Percentiles rank a stretch among this genome's conserved stretches.
Conservation (phyloP, 805 yeast species). For the Candida vartiovaarae region DNA sequence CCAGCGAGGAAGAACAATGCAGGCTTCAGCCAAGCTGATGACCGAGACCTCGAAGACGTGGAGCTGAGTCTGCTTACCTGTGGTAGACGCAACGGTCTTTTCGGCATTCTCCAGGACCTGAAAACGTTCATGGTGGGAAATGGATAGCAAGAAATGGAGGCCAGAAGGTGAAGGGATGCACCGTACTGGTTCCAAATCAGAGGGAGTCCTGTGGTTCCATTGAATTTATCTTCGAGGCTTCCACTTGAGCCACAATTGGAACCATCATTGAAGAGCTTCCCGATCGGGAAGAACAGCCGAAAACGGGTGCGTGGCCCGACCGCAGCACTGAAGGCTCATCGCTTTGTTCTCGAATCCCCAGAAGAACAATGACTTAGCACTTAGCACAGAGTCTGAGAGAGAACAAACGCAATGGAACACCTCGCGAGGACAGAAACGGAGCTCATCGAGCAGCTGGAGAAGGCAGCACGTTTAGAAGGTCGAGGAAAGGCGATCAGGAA, state of each 20-base stretch:
- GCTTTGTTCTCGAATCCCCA: not conserved
- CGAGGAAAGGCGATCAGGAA: constrained; percentile 28
- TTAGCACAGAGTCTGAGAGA: too few relatives aligned
- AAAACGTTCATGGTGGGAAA: not conserved
- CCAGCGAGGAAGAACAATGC: constrained; percentile 14
- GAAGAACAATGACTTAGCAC: not conserved
- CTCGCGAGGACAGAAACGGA: constrained; percentile 1
- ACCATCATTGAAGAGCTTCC: not conserved
- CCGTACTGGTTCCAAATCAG: not conserved
- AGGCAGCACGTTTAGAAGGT: constrained; percentile 6
- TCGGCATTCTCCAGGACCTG: not conserved
- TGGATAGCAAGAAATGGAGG: not conserved
- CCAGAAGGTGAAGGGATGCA: not conserved
- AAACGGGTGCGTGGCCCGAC: not conserved
- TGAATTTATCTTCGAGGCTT: not conserved
- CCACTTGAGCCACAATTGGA: constrained; percentile 1
- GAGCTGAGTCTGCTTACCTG: not conserved
- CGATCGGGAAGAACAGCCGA: not conserved
- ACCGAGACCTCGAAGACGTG: not conserved
- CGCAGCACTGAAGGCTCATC: too few relatives aligned
- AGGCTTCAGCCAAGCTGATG: not conserved
- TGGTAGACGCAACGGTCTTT: not conserved
- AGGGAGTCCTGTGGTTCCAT: not conserved
- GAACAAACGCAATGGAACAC: not conserved
- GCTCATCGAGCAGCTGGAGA: constrained; percentile 11